A percentile compares a stretch with the other conserved stretches of the same genome.
Evolutionary conservation across 2,329 filamentous ascomycete species (phyloP).

Genomic region (Aspergillus unguis): DNA sequence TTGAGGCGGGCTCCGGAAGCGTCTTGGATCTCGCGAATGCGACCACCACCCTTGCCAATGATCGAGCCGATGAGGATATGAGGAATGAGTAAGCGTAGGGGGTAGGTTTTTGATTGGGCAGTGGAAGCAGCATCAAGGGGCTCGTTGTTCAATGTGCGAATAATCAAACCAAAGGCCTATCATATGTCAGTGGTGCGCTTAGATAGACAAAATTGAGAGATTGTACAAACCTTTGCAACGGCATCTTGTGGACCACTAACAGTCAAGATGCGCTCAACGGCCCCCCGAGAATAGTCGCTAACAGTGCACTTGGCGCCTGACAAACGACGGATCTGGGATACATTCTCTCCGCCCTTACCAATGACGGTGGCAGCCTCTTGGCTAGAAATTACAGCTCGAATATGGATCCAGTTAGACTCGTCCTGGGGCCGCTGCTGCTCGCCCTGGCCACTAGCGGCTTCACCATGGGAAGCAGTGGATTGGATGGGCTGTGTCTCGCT

Average conservation of each 20-base stretch:
- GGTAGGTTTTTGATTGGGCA: slow-evolving; percentile 94
- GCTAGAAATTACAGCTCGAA: slow-evolving; percentile 94
- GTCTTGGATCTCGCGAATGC: slow-evolving; percentile 98
- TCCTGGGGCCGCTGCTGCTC: slow-evolving; percentile 62
- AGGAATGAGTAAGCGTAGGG: slow-evolving; percentile 88
- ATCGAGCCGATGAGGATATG: slow-evolving; percentile 98
- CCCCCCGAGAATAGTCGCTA: slow-evolving; percentile 95
- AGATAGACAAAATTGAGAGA: slow-evolving; percentile 17
- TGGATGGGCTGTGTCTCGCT: slow-evolving; percentile 58
- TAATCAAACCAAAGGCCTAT: slow-evolving; percentile 94
- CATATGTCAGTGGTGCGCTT: slow-evolving; percentile 15
- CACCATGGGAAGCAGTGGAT: slow-evolving; percentile 54
- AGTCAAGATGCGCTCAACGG: slow-evolving; percentile 94
- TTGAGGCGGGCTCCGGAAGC: slow-evolving; percentile 94
- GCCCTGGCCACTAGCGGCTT: slow-evolving; percentile 44
- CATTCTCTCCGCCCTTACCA: slow-evolving; percentile 97
- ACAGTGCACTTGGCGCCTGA: slow-evolving; percentile 98
- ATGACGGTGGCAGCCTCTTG: slow-evolving; percentile 97
- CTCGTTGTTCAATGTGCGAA: slow-evolving; percentile 97
- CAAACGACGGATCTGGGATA: slow-evolving; percentile 90
- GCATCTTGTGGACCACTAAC: slow-evolving; percentile 96
- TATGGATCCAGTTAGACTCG: slow-evolving; percentile 94
- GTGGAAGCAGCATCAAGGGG: slow-evolving; percentile 83
- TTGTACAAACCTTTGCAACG: slow-evolving; percentile 75
- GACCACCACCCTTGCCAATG: slow-evolving; percentile 92